Evolutionary conservation across 768 basidiomycete genomes (phyloP).

Genomic region (Mycena pura): DNA sequence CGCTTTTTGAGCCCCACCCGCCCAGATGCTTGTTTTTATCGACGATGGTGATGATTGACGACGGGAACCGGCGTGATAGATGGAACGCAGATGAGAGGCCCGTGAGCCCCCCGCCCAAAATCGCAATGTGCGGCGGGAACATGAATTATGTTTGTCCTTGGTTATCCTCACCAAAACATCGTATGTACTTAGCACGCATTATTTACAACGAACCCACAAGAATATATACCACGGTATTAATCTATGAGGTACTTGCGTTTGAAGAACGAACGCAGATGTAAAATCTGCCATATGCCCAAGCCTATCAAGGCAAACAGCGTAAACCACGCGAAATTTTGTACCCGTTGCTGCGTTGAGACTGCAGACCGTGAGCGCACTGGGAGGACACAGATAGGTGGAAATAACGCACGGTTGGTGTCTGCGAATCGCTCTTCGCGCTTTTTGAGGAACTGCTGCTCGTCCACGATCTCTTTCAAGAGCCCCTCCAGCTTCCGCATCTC

Average conservation of each 20-base stretch:
- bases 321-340: slow-evolving; percentile 93
- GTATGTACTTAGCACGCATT: too few species aligned
- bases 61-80: slow-evolving; percentile 70
- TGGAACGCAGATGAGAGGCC: slow-evolving; percentile 86
- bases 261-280: slow-evolving; percentile 95
- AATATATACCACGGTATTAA: too few species aligned
- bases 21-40: slow-evolving; percentile 73
- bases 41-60: slow-evolving; percentile 65
- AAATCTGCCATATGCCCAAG: slow-evolving; percentile 92
- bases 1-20: slow-evolving; percentile 80
- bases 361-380: slow-evolving; percentile 2
- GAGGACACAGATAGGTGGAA: neutral
- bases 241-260: slow-evolving; percentile 95
- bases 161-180: too few species aligned
- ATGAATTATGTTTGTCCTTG: slow-evolving; percentile 18
- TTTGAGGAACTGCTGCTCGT: slow-evolving; percentile 93
- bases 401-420: slow-evolving; percentile 82
- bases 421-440: slow-evolving; percentile 88
- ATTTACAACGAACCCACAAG: too few species aligned
- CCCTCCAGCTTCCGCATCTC: slow-evolving; percentile 99
- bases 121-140: slow-evolving; percentile 52
- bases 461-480: slow-evolving; percentile 90
- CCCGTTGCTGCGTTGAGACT: slow-evolving; percentile 93
- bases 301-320: slow-evolving; percentile 78
- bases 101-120: slow-evolving; percentile 83